phyloP scores from a whole-genome alignment of 2,329 filamentous ascomycete genomes.

The Alternaria infectoria region DNA sequence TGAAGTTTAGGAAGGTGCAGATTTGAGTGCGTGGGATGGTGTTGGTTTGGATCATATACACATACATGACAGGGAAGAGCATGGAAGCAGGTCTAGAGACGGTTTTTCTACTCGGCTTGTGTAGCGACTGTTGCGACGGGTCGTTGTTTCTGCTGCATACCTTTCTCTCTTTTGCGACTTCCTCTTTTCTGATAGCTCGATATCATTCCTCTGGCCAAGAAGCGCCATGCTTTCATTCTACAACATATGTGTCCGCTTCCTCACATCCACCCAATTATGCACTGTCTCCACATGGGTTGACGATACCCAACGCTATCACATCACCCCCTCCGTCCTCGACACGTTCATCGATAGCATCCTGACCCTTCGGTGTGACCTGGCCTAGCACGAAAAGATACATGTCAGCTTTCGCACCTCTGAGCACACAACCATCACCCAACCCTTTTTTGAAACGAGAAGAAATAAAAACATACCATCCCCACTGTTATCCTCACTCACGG shows the following conservation, averaged over 20 bases:
- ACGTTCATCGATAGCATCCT: neutral
- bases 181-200: neutral
- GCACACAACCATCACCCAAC: neutral
- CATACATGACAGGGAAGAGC: neutral
- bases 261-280: neutral
- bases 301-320: neutral
- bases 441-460: neutral
- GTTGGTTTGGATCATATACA: neutral
- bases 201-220: neutral
- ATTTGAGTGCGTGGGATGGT: neutral
- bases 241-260: neutral
- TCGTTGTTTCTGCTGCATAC: neutral
- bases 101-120: neutral
- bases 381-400: neutral
- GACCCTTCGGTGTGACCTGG: neutral
- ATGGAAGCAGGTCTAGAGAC: neutral
- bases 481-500: neutral
- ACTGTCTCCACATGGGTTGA: neutral
- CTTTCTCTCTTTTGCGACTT: neutral
- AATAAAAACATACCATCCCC: neutral
- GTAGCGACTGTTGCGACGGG: neutral
- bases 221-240: neutral
- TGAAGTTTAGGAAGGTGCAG: conserved; percentile 27
- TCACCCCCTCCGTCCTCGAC: neutral
- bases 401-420: rapidly evolving